These are phyloP conservation scores for Coemansia sp. DNA, from an alignment of 192 early-diverging fungal genomes.

Conservation along the genomic window DNA sequence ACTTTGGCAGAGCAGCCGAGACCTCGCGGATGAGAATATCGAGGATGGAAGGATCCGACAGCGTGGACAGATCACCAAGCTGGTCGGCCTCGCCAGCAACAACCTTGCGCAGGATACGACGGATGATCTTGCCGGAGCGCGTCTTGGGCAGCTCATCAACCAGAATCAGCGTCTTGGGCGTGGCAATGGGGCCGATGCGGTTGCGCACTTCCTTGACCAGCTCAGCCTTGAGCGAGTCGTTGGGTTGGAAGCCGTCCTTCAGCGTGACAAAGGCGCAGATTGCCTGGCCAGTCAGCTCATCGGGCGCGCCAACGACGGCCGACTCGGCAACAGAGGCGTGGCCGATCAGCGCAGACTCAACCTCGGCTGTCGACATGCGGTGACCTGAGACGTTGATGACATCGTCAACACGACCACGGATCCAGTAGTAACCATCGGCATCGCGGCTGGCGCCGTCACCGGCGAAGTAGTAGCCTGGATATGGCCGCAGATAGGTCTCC, in stretches of 20 bases:
- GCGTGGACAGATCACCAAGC: conserved; percentile 85
- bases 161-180: conserved; percentile 83
- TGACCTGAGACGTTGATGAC: conserved; percentile 97
- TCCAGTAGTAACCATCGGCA: conserved; percentile 94
- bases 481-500: conserved; percentile 90
- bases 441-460: conserved; percentile 93
- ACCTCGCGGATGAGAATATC: conserved; percentile 56
- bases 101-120: conserved; percentile 91
- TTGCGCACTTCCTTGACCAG: conserved; percentile 78
- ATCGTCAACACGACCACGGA: conserved; percentile 88
- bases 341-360: conserved; percentile 85
- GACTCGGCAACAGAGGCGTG: conserved; percentile 84
- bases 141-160: conserved; percentile 93
- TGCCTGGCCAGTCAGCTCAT: conserved; percentile 89
- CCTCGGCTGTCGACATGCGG: conserved; percentile 90
- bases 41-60: conserved; percentile 78
- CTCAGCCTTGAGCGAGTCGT: conserved; percentile 58
- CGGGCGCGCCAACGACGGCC: conserved; percentile 83
- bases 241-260: conserved; percentile 63
- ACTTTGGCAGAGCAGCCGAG: conserved; percentile 25
- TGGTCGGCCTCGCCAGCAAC: conserved; percentile 80
- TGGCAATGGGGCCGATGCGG: conserved; percentile 91
- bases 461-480: conserved; percentile 92
- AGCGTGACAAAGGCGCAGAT: conserved; percentile 85
- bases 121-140: conserved; percentile 94